Base-by-base conservation (phyloP, 176 grass and related monocot species). In the Thinopyrum elongatum region DNA sequence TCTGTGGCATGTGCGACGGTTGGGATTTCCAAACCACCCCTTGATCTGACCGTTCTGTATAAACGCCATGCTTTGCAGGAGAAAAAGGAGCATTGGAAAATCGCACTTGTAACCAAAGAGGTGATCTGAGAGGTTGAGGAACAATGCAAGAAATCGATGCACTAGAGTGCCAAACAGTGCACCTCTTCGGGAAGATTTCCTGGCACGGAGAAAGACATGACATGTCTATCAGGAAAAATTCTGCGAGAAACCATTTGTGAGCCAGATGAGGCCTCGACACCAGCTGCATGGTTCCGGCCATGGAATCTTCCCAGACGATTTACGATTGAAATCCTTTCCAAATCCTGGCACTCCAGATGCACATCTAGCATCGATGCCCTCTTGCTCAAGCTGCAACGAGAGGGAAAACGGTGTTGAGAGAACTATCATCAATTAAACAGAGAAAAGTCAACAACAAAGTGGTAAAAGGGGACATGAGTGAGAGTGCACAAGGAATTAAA, bases 291-390 rank as follows among this genome's bases (percentile, higher is more conserved):
- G 46, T 85, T 90, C 74, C 93, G 91, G 29, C 91, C 92, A 88
- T 98, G 93, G 68, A 98, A 98, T 80, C 88, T 98, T 82, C 93
- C 95, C 83, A 98, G 73, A 49, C 93, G 87, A 78, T 98, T 98
- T 76, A 98, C 85, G 79, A 92, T 85, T 38, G 91, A 93, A 84
- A 98, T 95, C 85, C 91, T 95, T 84, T 98, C 95, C 91, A 98
- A 84, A 77, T 98, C 95, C 80, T 93, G 95, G 83, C 93, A 93
- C 62, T 98, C 95, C 78, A 98, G 77, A 76, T 92, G 95, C 70
- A 92, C 88, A 63, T 98, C 95, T 79, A 98, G 83, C 80, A 93
- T 90, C 3, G 93, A 93, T 30, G 91, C 85, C 63, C 77, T 95
- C 89, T 93, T 98, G 85, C 93, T 89, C 87, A 93, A 93, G 67